A percentile compares a stretch with the other conserved stretches of the same genome.
phyloP scores from a whole-genome alignment of 2,329 filamentous ascomycete genomes.

The Aspergillus sp. region DNA sequence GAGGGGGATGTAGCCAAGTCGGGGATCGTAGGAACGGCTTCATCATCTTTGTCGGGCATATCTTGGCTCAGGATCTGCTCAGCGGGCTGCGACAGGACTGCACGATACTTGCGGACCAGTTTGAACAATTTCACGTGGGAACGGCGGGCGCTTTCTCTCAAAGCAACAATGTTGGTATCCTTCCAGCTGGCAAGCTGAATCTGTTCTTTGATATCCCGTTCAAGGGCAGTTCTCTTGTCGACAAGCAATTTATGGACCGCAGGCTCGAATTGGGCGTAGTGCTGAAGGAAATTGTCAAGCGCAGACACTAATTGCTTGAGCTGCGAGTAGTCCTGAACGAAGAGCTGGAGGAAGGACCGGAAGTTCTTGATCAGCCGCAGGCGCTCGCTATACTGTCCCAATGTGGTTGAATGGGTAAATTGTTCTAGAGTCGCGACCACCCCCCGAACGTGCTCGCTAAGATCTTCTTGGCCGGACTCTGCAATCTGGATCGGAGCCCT shows the following conservation, averaged over 20 bases:
- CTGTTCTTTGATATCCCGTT: constrained; percentile 92
- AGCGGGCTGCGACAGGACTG: constrained; percentile 76
- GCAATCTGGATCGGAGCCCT: constrained; percentile 72
- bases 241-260: constrained; percentile 67
- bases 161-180: constrained; percentile 89
- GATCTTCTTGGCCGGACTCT: constrained; percentile 61
- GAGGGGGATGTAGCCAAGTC: constrained; percentile 23
- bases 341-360: constrained; percentile 66
- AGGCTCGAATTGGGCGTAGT: constrained; percentile 73
- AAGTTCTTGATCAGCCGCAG: constrained; percentile 69
- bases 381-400: constrained; percentile 79
- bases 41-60: constrained; percentile 39
- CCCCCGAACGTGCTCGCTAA: constrained; percentile 67
- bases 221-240: constrained; percentile 73
- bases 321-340: constrained; percentile 62
- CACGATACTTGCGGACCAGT: constrained; percentile 86
- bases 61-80: constrained; percentile 57
- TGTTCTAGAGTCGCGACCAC: constrained; percentile 76
- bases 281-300: constrained; percentile 75
- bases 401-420: constrained; percentile 77
- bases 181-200: constrained; percentile 95
- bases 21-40: constrained; percentile 25
- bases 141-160: constrained; percentile 84
- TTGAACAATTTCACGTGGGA: constrained; percentile 93
- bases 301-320: constrained; percentile 66